A percentile compares a stretch with the other conserved stretches of the same genome.
Conservation (phyloP, 176 grass and related monocot species). For the Saccharum spontaneum region DNA sequence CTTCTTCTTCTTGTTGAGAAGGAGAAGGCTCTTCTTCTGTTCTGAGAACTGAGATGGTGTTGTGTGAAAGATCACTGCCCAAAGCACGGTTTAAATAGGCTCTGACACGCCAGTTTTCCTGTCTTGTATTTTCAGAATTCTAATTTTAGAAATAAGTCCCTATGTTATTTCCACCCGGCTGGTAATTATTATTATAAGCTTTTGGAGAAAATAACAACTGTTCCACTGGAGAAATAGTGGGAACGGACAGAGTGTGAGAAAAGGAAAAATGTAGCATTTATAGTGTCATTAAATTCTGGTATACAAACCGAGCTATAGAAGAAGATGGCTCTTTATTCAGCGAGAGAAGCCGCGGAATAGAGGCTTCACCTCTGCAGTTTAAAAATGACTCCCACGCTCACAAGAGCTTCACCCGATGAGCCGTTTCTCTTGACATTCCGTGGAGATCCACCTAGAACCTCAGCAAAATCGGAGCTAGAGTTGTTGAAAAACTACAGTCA, state of each 20-base stretch:
- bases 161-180: neutral
- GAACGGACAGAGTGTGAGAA: neutral
- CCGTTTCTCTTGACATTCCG: too few relatives aligned
- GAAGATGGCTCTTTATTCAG: neutral
- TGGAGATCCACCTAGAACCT: neutral
- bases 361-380: too few relatives aligned
- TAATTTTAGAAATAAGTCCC: slow-evolving; percentile 7
- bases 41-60: neutral
- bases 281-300: neutral
- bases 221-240: neutral
- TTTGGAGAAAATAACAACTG: neutral
- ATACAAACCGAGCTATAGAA: neutral
- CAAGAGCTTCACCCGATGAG: too few relatives aligned
- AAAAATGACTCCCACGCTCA: too few relatives aligned
- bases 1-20: neutral
- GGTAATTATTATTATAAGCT: neutral
- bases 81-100: slow-evolving; percentile 29
- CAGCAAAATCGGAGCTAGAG: neutral
- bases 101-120: neutral
- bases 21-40: neutral
- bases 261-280: neutral
- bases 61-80: neutral
- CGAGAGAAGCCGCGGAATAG: neutral
- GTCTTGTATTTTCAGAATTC: neutral
- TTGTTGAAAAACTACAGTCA: neutral